Evolutionary conservation across 768 basidiomycete species (phyloP).

Genomic region (Termitomyces sp.): DNA sequence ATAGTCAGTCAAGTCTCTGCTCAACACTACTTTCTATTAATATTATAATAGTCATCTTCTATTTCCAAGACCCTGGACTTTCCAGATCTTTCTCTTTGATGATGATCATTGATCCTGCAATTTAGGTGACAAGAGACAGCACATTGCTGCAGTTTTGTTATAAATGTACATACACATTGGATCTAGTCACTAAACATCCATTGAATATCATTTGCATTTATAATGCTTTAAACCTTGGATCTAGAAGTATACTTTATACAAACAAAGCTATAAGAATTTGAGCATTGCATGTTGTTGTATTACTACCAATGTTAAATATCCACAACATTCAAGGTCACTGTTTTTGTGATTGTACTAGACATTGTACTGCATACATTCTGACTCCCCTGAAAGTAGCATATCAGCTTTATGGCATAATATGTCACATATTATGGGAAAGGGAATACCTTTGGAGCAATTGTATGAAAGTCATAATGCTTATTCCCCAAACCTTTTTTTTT

Average conservation of each 20-base stretch:
- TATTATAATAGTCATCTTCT: too few species aligned
- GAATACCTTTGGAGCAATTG: conserved; percentile 5
- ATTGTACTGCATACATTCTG: neutral
- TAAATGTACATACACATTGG: too few species aligned
- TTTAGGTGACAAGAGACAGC: too few species aligned
- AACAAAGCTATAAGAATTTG: neutral
- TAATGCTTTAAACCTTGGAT: too few species aligned
- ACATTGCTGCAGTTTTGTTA: too few species aligned
- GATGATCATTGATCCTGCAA: too few species aligned
- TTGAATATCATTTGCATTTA: too few species aligned
- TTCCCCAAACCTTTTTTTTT: neutral
- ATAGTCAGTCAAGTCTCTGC: too few species aligned
- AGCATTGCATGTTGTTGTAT: neutral
- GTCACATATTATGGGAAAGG: neutral
- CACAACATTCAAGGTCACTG: conserved; percentile 12
- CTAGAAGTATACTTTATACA: neutral
- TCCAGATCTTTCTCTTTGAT: too few species aligned
- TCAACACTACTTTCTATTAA: too few species aligned
- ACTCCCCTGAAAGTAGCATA: neutral
- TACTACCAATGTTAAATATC: conserved; percentile 5
- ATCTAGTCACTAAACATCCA: too few species aligned
- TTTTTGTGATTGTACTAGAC: conserved; percentile 13
- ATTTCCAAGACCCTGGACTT: too few species aligned
- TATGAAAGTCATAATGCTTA: conserved; percentile 6
- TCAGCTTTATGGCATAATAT: neutral